Evolutionary conservation across 2,329 filamentous ascomycete genomes (phyloP).

Genomic region (Pleurostoma richardsiae): DNA sequence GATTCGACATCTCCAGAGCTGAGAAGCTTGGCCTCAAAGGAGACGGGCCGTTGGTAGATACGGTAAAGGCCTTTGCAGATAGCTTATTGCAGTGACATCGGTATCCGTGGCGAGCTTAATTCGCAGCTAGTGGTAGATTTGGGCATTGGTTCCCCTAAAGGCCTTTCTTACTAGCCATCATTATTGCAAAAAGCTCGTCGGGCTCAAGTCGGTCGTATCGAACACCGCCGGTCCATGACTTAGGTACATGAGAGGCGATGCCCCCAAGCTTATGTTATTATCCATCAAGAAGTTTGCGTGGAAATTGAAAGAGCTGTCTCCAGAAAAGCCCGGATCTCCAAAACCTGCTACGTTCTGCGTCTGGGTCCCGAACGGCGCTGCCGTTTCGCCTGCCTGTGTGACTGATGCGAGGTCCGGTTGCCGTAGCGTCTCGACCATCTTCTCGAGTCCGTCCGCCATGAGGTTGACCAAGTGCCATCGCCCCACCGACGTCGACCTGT

Average conservation of each 20-base stretch:
- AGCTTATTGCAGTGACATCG: not conserved
- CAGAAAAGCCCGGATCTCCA: too few relatives aligned
- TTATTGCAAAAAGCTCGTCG: not conserved
- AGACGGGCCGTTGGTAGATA: conserved; percentile 33
- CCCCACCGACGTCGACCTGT: conserved; percentile 32
- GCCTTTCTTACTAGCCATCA: too few relatives aligned
- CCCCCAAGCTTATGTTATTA: conserved; percentile 1
- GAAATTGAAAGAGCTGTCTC: not conserved
- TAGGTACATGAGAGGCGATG: conserved; percentile 1
- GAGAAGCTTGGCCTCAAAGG: conserved; percentile 42
- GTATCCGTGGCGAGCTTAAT: too few relatives aligned
- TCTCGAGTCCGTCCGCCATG: conserved; percentile 38
- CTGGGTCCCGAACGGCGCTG: not conserved
- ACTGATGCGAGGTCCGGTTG: not conserved
- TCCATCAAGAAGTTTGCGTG: conserved; percentile 1
- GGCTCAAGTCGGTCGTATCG: not conserved
- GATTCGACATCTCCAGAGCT: conserved; percentile 46
- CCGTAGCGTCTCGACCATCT: conserved; percentile 2
- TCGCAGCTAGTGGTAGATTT: too few relatives aligned
- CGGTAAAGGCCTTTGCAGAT: conserved; percentile 15
- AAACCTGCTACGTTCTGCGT: too few relatives aligned
- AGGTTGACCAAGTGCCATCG: conserved; percentile 39
- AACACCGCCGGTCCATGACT: not conserved
- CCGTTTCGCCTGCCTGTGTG: not conserved
- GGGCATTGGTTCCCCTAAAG: too few relatives aligned